Evolutionary conservation across 2,329 filamentous ascomycete genomes (phyloP).

Genomic region (Immersiporthe knoxdaviesiana): DNA sequence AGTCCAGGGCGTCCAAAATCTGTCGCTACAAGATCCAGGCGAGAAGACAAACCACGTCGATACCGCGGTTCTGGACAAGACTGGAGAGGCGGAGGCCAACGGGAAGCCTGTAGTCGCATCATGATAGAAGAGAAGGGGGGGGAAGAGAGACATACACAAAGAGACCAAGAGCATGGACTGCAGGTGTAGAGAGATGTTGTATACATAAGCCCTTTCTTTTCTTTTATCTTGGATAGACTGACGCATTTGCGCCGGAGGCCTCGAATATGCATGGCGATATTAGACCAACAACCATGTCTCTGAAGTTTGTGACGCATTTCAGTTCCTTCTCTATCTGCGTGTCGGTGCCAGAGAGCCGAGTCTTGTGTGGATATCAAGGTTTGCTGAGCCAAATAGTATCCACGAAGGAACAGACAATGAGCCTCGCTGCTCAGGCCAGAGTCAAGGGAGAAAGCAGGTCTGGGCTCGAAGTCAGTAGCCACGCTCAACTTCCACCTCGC

Average conservation of each 20-base stretch:
- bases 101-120: slow-evolving; percentile 20
- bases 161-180: not conserved
- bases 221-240: slow-evolving; percentile 2
- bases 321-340: not conserved
- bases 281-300: not conserved
- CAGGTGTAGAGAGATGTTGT: not conserved
- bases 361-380: not conserved
- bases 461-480: not conserved
- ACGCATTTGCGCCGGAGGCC: not conserved
- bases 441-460: not conserved
- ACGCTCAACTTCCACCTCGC: too few relatives aligned
- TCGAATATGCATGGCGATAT: not conserved
- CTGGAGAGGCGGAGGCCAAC: slow-evolving; percentile 17
- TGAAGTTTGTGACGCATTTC: not conserved
- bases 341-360: not conserved
- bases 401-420: not conserved
- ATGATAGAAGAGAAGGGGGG: slow-evolving; percentile 6
- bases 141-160: not conserved
- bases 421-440: not conserved
- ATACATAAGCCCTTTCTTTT: not conserved
- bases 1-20: slow-evolving; percentile 32
- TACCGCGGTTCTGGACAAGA: slow-evolving; percentile 33
- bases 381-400: not conserved
- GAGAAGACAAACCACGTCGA: slow-evolving; percentile 26
- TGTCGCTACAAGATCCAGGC: slow-evolving; percentile 31